Base-by-base conservation (phyloP, 306 rosid genomes). In the Vicia faba region DNA sequence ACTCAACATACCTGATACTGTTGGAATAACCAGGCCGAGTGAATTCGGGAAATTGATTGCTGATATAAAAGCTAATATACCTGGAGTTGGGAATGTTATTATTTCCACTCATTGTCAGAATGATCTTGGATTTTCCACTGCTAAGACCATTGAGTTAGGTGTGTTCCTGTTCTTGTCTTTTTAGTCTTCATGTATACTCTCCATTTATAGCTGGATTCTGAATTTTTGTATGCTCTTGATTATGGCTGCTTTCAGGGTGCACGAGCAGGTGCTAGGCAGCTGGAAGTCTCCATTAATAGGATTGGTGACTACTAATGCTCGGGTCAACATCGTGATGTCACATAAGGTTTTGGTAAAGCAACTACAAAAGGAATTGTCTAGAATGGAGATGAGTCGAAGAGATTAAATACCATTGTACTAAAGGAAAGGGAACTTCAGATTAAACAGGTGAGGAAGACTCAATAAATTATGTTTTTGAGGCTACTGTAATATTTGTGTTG, bases 211-310 rank as follows among this genome's bases (percentile, higher is more conserved):
- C 13, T 58, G 15, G 13, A 23, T 70, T 74, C 28, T 63, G 4
- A 55, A 23, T 73, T n/a, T n/a, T 62, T 36, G 46, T 62, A 46
- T 61, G 65, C 29, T 76, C 51, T 73, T 61, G 48, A 4, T 59
- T 14, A 10, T 38, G 57, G 74, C 29, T 81, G 43, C n/a, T n/a
- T n/a, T n/a, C n/a, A n/a, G n/a, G n/a, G n/a, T n/a, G n/a, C n/a
- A n/a, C n/a, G n/a, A n/a, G 83, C 86, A 12, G 99, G 99, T 78
- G 99, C 99, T 39, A 86, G 99, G 75, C 99, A 95, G 62, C 41
- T 95, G 80, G 99, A 95, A 81, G 99, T 95, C 59, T 90, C 99
- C 8, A 82, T 95, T 65, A 95, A 95, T 73, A 97, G 99, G 74
- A 95, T 95, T 48, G 80, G 98, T 92, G 73, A 64, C 87, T 62